A percentile compares a stretch with the other conserved stretches of the same genome.
These are phyloP conservation scores for Lasiosphaeria ovina DNA, from an alignment of 495 filamentous ascomycete genomes.

Conservation along the genomic window DNA sequence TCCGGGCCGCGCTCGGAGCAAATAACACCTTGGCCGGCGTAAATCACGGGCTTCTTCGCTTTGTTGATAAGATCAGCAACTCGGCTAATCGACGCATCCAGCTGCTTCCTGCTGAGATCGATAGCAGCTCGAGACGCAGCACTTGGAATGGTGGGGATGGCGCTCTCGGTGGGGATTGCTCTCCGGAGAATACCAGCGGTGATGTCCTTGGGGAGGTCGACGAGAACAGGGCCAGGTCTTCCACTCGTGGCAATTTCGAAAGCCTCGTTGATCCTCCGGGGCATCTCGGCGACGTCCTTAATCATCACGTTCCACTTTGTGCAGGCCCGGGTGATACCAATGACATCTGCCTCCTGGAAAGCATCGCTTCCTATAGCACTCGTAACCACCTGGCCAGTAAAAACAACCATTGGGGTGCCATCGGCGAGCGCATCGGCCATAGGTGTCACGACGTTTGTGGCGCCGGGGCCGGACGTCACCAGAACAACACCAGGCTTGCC, in stretches of 20 bases:
- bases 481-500: conserved; percentile 76
- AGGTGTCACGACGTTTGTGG: conserved; percentile 75
- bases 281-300: conserved; percentile 73
- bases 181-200: conserved; percentile 62
- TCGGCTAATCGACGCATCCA: conserved; percentile 58
- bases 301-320: conserved; percentile 89
- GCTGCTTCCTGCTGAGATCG: conserved; percentile 56
- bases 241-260: conserved; percentile 80
- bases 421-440: conserved; percentile 79
- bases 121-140: conserved; percentile 66
- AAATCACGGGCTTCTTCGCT: conserved; percentile 74
- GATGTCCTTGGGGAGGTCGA: conserved; percentile 78
- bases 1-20: conserved; percentile 62
- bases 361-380: conserved; percentile 73
- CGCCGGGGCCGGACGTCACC: conserved; percentile 76
- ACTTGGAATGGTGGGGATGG: conserved; percentile 64
- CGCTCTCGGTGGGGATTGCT: conserved; percentile 66
- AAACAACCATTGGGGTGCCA: conserved; percentile 76
- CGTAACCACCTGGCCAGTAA: conserved; percentile 73
- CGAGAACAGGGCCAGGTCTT: conserved; percentile 73
- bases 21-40: conserved; percentile 70
- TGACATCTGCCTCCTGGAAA: conserved; percentile 77
- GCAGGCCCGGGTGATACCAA: conserved; percentile 74
- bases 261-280: conserved; percentile 78
- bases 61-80: conserved; percentile 68